These are phyloP conservation scores for Senna tora DNA, from an alignment of 306 rosid genomes.

Conservation along the genomic window DNA sequence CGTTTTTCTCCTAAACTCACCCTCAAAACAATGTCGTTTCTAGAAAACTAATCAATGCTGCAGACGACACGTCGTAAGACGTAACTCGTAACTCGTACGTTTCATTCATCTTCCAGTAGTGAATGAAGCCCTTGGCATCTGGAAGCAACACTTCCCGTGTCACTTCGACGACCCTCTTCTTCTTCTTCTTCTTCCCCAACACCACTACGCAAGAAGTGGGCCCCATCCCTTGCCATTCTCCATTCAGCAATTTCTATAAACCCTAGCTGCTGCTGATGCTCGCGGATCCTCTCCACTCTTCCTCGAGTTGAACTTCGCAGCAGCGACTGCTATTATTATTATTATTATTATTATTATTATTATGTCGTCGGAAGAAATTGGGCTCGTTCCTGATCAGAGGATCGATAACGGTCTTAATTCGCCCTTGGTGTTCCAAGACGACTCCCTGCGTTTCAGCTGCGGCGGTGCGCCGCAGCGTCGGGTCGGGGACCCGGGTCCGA, in stretches of 20 bases:
- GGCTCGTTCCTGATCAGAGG: conserved; percentile 57
- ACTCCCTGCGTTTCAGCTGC: conserved; percentile 66
- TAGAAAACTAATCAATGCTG: too few relatives aligned
- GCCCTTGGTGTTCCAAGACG: conserved; percentile 66
- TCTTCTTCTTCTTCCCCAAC: background rate
- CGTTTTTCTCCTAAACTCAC: background rate
- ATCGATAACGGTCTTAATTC: conserved; percentile 64
- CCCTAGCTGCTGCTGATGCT: conserved; percentile 24
- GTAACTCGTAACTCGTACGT: too few relatives aligned
- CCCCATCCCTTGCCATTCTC: conserved; percentile 25
- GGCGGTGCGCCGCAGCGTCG: conserved; percentile 61
- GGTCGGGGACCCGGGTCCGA: conserved; percentile 59
- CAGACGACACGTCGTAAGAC: conserved; percentile 39
- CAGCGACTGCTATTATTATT: background rate
- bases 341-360: too few relatives aligned
- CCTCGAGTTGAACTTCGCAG: background rate
- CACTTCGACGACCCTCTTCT: too few relatives aligned
- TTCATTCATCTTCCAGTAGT: conserved; percentile 24
- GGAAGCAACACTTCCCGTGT: background rate
- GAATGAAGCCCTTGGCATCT: conserved; percentile 11
- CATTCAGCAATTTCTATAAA: conserved; percentile 9
- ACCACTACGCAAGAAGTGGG: background rate
- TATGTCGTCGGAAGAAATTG: conserved; percentile 80
- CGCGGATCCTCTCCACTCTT: conserved; percentile 36
- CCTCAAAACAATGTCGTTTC: background rate